phyloP scores from a whole-genome alignment of 75 land plant species.

The Pinus albicaulis region DNA sequence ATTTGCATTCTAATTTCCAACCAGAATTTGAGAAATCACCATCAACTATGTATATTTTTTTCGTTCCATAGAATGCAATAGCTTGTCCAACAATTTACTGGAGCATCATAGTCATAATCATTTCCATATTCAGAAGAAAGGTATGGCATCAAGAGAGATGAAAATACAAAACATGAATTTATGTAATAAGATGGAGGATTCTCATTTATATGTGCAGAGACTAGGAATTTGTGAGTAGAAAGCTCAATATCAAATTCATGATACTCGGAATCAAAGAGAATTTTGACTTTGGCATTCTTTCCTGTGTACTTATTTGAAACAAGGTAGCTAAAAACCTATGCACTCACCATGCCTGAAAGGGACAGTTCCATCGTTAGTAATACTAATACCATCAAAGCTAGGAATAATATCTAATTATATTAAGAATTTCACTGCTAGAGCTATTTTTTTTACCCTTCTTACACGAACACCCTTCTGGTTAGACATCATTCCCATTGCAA shows the following conservation, averaged over 20 bases:
- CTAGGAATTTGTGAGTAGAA: conserved; percentile 61
- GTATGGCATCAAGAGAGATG: conserved; percentile 82
- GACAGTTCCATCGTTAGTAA: conserved; percentile 98
- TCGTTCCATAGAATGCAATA: conserved; percentile 79
- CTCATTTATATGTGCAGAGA: conserved; percentile 86
- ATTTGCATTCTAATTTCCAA: conserved; percentile 71
- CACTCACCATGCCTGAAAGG: conserved; percentile 96
- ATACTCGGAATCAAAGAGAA: conserved; percentile 59
- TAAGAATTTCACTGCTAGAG: conserved; percentile 68
- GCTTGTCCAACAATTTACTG: conserved; percentile 91
- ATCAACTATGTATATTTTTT: conserved; percentile 86
- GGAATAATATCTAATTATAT: conserved; percentile 79
- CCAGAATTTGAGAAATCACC: conserved; percentile 91
- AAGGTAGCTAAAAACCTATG: conserved; percentile 92
- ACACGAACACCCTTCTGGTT: too few species aligned
- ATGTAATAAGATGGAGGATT: conserved; percentile 94
- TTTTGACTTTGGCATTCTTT: conserved; percentile 67
- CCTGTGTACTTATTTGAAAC: conserved; percentile 96
- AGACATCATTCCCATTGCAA: conserved; percentile 5
- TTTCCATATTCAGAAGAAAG: conserved; percentile 95
- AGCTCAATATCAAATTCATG: conserved; percentile 66
- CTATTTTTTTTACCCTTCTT: conserved; percentile 84
- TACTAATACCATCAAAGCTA: conserved; percentile 90
- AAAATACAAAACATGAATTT: conserved; percentile 83
- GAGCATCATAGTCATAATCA: conserved; percentile 93